phyloP scores from a whole-genome alignment of 2,329 filamentous ascomycete species.

The Trichoderma sp. region DNA sequence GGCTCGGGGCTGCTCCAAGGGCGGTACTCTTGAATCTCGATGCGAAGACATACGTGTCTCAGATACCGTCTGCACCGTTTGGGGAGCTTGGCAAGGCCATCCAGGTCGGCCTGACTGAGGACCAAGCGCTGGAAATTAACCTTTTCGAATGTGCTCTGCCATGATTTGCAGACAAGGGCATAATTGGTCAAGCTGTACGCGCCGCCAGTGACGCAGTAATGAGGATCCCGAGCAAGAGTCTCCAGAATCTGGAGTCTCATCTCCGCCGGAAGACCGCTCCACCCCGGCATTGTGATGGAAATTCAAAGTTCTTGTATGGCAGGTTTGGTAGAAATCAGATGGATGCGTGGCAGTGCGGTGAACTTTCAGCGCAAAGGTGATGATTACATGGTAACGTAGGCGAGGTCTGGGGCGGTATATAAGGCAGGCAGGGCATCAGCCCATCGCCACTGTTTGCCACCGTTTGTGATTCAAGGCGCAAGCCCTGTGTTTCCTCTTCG shows the following conservation, averaged over 20 bases:
- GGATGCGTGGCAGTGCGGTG: not conserved
- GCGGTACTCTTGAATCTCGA: not conserved
- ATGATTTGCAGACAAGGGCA: not conserved
- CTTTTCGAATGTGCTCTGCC: not conserved
- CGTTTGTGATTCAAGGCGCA: not conserved
- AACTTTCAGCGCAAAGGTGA: not conserved
- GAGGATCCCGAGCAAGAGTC: not conserved
- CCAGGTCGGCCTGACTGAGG: not conserved
- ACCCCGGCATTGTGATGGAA: not conserved
- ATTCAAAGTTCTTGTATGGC: not conserved
- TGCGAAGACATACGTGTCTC: constrained; percentile 1
- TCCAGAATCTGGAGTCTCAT: constrained; percentile 9
- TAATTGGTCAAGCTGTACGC: constrained; percentile 3
- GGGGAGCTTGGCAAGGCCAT: not conserved
- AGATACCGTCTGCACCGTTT: constrained; percentile 1
- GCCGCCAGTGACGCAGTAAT: not conserved
- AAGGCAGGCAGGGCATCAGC: not conserved
- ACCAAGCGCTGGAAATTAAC: not conserved
- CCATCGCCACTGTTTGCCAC: not conserved
- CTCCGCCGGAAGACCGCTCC: not conserved
- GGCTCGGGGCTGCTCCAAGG: not conserved
- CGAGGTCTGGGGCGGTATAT: not conserved
- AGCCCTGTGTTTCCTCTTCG: not conserved
- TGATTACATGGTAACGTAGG: not conserved
- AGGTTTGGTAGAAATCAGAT: not conserved